Conservation (phyloP, 805 yeast species). For the Scheffersomyces coipomensis region DNA sequence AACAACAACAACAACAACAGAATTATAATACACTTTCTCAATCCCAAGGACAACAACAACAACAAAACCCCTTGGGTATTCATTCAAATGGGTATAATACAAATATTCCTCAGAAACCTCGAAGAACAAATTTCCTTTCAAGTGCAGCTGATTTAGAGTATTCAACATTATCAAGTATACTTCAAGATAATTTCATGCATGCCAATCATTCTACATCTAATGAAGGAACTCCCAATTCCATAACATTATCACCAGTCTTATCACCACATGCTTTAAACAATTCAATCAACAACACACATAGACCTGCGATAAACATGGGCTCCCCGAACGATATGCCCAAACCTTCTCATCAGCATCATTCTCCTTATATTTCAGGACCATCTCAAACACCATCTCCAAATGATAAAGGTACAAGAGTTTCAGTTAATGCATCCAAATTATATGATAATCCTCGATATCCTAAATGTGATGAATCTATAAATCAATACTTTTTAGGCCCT, state of each 20-base stretch:
- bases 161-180: constrained; percentile 63
- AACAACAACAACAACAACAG: constrained; percentile 5
- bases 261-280: constrained; percentile 27
- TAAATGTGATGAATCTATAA: constrained; percentile 55
- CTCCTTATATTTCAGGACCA: constrained; percentile 7
- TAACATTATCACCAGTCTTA: constrained; percentile 31
- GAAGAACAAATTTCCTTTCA: constrained; percentile 54
- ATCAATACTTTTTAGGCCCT: constrained; percentile 68
- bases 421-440: constrained; percentile 3
- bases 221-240: constrained; percentile 39
- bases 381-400: constrained; percentile 16
- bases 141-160: constrained; percentile 75
- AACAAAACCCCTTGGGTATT: not conserved
- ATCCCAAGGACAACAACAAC: not conserved
- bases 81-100: not conserved
- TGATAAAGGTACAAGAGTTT: constrained; percentile 3
- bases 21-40: not conserved
- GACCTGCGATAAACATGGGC: not conserved
- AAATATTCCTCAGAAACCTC: constrained; percentile 7
- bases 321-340: not conserved
- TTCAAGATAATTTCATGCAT: constrained; percentile 44
- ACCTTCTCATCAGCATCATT: constrained; percentile 1
- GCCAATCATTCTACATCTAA: constrained; percentile 26
- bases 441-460: constrained; percentile 29
- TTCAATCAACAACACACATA: not conserved